Evolutionary conservation across 2,329 filamentous ascomycete genomes (phyloP).

Genomic region (Nothomitra cinnamomea): DNA sequence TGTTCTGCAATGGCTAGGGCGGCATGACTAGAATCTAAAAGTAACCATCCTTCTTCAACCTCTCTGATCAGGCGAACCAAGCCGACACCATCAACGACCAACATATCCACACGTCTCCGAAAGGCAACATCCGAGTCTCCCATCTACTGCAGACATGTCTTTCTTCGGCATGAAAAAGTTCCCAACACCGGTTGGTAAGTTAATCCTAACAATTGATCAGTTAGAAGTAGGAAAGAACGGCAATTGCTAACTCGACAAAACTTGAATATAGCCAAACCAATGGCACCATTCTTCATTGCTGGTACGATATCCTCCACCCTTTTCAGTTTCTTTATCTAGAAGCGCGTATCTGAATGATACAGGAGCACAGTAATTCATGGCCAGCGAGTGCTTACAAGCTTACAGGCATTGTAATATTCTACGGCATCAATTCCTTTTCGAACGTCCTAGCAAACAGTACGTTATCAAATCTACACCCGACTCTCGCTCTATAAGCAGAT

Average conservation of each 20-base stretch:
- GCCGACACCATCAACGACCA: background rate
- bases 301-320: conserved; percentile 37
- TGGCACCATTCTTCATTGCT: conserved; percentile 86
- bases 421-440: conserved; percentile 77
- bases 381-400: conserved; percentile 1
- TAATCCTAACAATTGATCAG: background rate
- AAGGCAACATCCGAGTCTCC: background rate
- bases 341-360: conserved; percentile 21
- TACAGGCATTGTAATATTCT: conserved; percentile 67
- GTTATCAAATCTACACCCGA: conserved; percentile 16
- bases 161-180: conserved; percentile 33
- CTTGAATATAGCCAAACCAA: conserved; percentile 53
- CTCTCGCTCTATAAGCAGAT: too few species aligned
- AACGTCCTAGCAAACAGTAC: conserved; percentile 64
- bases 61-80: background rate
- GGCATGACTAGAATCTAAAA: background rate
- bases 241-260: background rate
- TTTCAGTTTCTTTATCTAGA: background rate
- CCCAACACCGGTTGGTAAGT: conserved; percentile 31
- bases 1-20: background rate
- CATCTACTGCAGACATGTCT: conserved; percentile 18
- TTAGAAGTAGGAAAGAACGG: background rate
- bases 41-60: background rate
- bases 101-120: background rate
- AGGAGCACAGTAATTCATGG: background rate